phyloP scores from a whole-genome alignment of 345 rosid genomes.

The Moringa oleifera region DNA sequence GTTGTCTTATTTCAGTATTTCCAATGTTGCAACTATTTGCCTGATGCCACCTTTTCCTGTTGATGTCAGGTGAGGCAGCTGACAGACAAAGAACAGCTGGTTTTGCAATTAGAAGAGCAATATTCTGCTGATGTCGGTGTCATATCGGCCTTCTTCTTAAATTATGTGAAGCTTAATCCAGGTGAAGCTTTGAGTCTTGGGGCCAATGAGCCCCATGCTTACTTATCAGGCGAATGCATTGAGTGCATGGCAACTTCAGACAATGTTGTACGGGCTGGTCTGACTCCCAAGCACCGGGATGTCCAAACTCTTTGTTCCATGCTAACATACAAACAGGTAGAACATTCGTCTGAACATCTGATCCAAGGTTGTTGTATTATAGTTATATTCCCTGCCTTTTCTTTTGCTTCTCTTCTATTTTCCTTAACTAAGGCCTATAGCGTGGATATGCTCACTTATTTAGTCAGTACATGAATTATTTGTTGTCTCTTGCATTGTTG shows the following conservation, averaged over 20 bases:
- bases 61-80: conserved; percentile 56
- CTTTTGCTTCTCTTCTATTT: not conserved
- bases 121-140: conserved; percentile 89
- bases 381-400: not conserved
- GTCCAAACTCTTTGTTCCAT: conserved; percentile 85
- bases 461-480: not conserved
- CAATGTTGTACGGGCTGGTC: conserved; percentile 98
- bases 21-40: too few relatives aligned
- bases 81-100: conserved; percentile 82
- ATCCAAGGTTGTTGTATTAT: not conserved
- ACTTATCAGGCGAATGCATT: conserved; percentile 77
- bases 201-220: conserved; percentile 96
- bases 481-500: not conserved
- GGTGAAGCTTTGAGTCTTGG: conserved; percentile 97
- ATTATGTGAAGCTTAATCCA: conserved; percentile 85
- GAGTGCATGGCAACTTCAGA: conserved; percentile 99
- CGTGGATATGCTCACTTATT: not conserved
- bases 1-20: too few relatives aligned
- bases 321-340: conserved; percentile 94
- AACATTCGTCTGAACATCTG: too few relatives aligned
- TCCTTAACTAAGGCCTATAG: not conserved
- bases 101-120: conserved; percentile 76
- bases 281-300: conserved; percentile 88
- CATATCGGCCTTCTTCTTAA: conserved; percentile 76
- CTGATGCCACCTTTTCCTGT: not conserved